These are phyloP conservation scores for Xerocomellus chrysenteron DNA, from an alignment of 768 basidiomycete genomes.

Conservation along the genomic window DNA sequence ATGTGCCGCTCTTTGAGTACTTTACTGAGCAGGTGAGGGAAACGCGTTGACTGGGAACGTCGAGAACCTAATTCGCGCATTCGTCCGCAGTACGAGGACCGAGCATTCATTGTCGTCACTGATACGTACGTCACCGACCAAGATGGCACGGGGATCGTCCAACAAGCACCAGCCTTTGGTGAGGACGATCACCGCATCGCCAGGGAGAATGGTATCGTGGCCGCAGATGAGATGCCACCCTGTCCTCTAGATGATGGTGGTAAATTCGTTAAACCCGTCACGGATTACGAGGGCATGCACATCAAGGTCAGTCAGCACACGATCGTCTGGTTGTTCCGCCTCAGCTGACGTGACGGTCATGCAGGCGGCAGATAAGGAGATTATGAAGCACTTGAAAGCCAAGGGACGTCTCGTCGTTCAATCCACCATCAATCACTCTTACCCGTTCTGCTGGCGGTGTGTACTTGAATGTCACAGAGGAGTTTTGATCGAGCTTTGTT, in stretches of 20 bases:
- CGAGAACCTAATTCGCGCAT: neutral
- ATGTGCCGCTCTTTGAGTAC: slow-evolving; percentile 93
- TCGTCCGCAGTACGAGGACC: slow-evolving; percentile 72
- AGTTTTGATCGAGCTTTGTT: neutral
- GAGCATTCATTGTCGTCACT: slow-evolving; percentile 83
- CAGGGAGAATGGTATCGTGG: slow-evolving; percentile 78
- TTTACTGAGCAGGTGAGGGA: slow-evolving; percentile 84
- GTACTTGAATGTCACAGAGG: neutral
- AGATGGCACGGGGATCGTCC: slow-evolving; percentile 97
- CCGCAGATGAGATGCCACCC: slow-evolving; percentile 89
- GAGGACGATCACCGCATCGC: slow-evolving; percentile 98
- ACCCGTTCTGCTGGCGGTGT: slow-evolving; percentile 97
- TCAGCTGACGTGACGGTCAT: neutral
- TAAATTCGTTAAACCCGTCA: slow-evolving; percentile 82
- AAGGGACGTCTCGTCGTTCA: slow-evolving; percentile 88
- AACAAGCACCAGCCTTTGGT: slow-evolving; percentile 97
- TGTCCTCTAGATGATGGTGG: slow-evolving; percentile 93
- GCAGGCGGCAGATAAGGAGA: slow-evolving; percentile 92
- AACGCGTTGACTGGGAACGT: neutral
- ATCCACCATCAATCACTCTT: slow-evolving; percentile 83
- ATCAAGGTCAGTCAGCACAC: slow-evolving; percentile 66
- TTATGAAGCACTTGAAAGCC: slow-evolving; percentile 86
- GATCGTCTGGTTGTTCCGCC: neutral
- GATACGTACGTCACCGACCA: slow-evolving; percentile 93
- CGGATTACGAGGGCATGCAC: slow-evolving; percentile 84